These are phyloP conservation scores for Fragaria iinumae DNA, from an alignment of 306 rosid species.

Conservation along the genomic window DNA sequence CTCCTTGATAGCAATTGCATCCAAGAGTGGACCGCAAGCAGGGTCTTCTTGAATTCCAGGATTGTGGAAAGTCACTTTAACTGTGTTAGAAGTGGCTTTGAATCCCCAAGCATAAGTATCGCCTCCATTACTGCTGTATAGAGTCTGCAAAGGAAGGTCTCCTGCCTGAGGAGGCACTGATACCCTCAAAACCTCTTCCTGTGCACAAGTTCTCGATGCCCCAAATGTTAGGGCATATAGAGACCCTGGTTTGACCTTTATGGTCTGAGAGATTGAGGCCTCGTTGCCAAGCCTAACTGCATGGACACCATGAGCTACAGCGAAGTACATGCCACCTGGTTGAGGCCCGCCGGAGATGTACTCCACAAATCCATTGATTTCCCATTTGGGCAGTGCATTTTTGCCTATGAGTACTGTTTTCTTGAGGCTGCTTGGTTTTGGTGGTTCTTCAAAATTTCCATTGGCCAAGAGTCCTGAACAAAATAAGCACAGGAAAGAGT, in stretches of 20 bases:
- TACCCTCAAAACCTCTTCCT: slow-evolving; percentile 83
- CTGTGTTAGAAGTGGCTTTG: slow-evolving; percentile 41
- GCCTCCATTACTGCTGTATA: slow-evolving; percentile 73
- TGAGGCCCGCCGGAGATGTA: slow-evolving; percentile 90
- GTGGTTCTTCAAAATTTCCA: slow-evolving; percentile 86
- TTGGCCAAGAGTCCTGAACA: slow-evolving; percentile 62
- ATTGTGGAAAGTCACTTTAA: slow-evolving; percentile 70
- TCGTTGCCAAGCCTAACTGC: slow-evolving; percentile 95
- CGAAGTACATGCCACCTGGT: slow-evolving; percentile 87
- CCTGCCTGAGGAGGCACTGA: slow-evolving; percentile 68
- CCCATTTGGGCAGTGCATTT: slow-evolving; percentile 76
- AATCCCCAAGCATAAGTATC: slow-evolving; percentile 89
- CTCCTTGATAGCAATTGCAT: slow-evolving; percentile 89
- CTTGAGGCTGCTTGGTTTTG: slow-evolving; percentile 47
- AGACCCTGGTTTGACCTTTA: slow-evolving; percentile 65
- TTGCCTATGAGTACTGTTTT: slow-evolving; percentile 73
- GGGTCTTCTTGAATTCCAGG: slow-evolving; percentile 95
- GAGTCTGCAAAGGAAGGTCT: slow-evolving; percentile 84
- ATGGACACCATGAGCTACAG: slow-evolving; percentile 79
- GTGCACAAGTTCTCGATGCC: slow-evolving; percentile 98
- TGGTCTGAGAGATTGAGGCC: slow-evolving; percentile 76
- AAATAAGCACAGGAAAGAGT: slow-evolving; percentile 1
- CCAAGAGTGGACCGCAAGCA: slow-evolving; percentile 89
- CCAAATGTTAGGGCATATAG: slow-evolving; percentile 73
- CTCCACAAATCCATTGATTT: slow-evolving; percentile 79